These are phyloP conservation scores for Botrytis hyacinthi DNA, from an alignment of 2,329 filamentous ascomycete genomes.

Conservation along the genomic window DNA sequence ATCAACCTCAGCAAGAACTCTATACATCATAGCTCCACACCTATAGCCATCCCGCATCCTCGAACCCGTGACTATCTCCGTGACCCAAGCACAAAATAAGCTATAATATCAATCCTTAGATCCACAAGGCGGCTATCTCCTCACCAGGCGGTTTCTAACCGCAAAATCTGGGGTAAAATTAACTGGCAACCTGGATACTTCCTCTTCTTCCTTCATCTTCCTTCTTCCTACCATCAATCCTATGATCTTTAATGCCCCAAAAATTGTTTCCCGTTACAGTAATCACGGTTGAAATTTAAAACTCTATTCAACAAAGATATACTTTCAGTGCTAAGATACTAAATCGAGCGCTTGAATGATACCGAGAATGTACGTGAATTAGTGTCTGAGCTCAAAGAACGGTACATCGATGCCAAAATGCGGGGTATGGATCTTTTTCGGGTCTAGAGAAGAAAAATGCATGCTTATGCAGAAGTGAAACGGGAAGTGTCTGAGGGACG, in stretches of 20 bases:
- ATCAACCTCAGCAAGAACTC: not conserved
- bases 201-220: not conserved
- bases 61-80: no score
- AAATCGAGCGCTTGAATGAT: not conserved
- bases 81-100: not conserved
- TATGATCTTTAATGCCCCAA: not conserved
- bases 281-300: not conserved
- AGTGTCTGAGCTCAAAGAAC: not conserved
- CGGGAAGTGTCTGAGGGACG: no score
- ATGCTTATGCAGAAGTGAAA: not conserved
- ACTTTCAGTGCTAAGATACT: not conserved
- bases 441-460: not conserved
- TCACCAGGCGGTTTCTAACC: not conserved
- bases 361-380: not conserved
- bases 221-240: not conserved
- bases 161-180: not conserved
- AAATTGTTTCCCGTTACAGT: not conserved
- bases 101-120: not conserved
- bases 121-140: not conserved
- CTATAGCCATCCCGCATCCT: not conserved
- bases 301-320: not conserved
- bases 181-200: not conserved
- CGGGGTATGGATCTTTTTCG: not conserved
- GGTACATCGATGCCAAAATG: not conserved
- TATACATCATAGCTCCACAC: not conserved